Conservation (phyloP, 1,284 basidiomycete genomes). For the Coniophora puteana region DNA sequence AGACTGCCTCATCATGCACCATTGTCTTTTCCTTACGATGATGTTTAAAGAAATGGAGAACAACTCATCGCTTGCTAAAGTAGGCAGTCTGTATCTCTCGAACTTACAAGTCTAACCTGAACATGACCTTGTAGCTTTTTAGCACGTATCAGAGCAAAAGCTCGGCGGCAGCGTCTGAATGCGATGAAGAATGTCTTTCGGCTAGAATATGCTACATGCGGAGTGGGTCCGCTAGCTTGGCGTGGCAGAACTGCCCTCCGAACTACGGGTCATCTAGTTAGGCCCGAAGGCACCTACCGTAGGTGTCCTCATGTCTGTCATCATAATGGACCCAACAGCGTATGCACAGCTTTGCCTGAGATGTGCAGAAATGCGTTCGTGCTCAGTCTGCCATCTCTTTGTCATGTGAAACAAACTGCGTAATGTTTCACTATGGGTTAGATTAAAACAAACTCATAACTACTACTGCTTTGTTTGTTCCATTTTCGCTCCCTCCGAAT, state of each 20-base stretch:
- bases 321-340: too few relatives aligned
- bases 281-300: too few relatives aligned
- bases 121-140: constrained; percentile 26
- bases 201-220: constrained; percentile 47
- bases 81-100: constrained; percentile 8
- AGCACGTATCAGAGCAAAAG: constrained; percentile 42
- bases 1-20: constrained; percentile 8
- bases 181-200: constrained; percentile 33
- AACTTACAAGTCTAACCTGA: background rate
- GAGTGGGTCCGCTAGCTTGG: constrained; percentile 32
- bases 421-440: too few relatives aligned
- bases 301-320: too few relatives aligned
- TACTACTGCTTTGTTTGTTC: too few relatives aligned
- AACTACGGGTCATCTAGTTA: constrained; percentile 38
- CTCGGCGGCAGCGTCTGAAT: constrained; percentile 27
- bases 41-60: constrained; percentile 32
- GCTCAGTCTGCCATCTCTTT: too few relatives aligned
- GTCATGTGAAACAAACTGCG: too few relatives aligned
- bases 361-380: too few relatives aligned
- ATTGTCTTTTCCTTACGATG: background rate
- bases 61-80: constrained; percentile 33
- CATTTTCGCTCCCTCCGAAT: too few relatives aligned
- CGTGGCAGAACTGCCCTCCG: constrained; percentile 33
- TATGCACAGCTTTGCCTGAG: too few relatives aligned
- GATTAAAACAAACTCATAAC: too few relatives aligned